A percentile compares a stretch with the other conserved stretches of the same genome.
Conservation (phyloP, 106 monocot genomes). For the Gastrodia elata region DNA sequence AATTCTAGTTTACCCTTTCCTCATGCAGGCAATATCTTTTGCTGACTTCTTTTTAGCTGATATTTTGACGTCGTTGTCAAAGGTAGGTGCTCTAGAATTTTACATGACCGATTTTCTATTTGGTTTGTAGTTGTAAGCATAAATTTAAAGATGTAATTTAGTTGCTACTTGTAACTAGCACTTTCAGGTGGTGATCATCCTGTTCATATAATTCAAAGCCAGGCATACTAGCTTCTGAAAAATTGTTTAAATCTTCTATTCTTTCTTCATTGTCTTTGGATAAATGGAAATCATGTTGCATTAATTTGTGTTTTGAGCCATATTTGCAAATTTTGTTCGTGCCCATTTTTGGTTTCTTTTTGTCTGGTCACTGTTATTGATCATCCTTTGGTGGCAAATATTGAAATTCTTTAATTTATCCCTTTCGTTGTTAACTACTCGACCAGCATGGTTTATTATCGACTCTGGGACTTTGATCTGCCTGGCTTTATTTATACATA, state of each 20-base stretch:
- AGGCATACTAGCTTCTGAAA: background rate
- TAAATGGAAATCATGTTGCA: background rate
- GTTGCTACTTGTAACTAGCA: background rate
- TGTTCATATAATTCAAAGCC: background rate
- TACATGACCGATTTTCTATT: conserved; percentile 4
- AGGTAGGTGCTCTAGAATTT: conserved; percentile 34
- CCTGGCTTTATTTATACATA: background rate
- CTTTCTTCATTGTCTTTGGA: background rate
- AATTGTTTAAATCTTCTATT: background rate
- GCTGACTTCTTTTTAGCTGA: conserved; percentile 97
- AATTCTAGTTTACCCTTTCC: background rate
- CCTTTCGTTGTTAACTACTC: no score
- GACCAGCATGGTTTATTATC: background rate
- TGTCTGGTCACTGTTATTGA: background rate
- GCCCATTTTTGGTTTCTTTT: background rate
- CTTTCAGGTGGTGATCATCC: conserved; percentile 8
- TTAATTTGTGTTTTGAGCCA: background rate
- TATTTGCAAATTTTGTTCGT: background rate
- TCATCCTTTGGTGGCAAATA: background rate
- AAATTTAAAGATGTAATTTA: background rate
- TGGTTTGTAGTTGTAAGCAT: background rate
- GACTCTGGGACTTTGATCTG: background rate
- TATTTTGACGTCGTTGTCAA: conserved; percentile 97
- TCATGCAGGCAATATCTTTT: conserved; percentile 83
- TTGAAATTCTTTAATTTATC: background rate